Evolutionary conservation across 2,329 filamentous ascomycete genomes (phyloP).

Genomic region (Volutella citrinella): DNA sequence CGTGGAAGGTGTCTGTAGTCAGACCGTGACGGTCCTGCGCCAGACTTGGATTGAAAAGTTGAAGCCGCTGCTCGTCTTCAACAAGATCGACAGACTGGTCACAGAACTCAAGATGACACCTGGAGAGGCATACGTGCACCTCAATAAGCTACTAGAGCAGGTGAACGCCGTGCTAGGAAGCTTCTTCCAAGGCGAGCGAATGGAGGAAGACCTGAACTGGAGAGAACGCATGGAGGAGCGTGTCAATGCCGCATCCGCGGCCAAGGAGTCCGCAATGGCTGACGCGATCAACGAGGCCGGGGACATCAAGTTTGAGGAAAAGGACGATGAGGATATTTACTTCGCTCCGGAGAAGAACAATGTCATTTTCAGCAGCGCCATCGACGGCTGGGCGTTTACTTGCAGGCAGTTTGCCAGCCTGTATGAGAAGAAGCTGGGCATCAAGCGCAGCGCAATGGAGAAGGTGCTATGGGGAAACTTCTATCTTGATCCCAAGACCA

Average conservation of each 20-base stretch:
- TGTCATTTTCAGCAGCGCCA: slow-evolving; percentile 96
- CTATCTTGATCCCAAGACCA: slow-evolving; percentile 95
- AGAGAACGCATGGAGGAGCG: slow-evolving; percentile 87
- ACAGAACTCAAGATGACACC: slow-evolving; percentile 95
- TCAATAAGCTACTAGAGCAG: slow-evolving; percentile 87
- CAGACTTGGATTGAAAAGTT: slow-evolving; percentile 96
- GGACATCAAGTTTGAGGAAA: slow-evolving; percentile 76
- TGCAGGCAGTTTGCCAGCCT: slow-evolving; percentile 88
- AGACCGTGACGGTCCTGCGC: slow-evolving; percentile 93
- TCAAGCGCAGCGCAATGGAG: slow-evolving; percentile 83
- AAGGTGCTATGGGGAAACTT: slow-evolving; percentile 97
- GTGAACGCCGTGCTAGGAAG: slow-evolving; percentile 96
- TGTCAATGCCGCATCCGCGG: slow-evolving; percentile 66
- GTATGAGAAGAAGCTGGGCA: slow-evolving; percentile 95
- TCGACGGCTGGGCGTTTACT: slow-evolving; percentile 99
- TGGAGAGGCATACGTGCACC: slow-evolving; percentile 80
- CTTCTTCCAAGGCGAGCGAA: slow-evolving; percentile 96
- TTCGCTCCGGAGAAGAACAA: slow-evolving; percentile 98
- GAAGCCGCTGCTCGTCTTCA: slow-evolving; percentile 91
- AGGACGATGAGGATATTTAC: slow-evolving; percentile 94
- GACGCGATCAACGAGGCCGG: slow-evolving; percentile 53
- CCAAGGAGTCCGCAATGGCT: slow-evolving; percentile 49
- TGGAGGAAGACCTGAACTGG: slow-evolving; percentile 98
- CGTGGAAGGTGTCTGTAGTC: slow-evolving; percentile 96
- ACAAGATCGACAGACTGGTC: slow-evolving; percentile 95